These are phyloP conservation scores for Arxiozyma heterogenica DNA, from an alignment of 1,139 yeast genomes.

Conservation along the genomic window DNA sequence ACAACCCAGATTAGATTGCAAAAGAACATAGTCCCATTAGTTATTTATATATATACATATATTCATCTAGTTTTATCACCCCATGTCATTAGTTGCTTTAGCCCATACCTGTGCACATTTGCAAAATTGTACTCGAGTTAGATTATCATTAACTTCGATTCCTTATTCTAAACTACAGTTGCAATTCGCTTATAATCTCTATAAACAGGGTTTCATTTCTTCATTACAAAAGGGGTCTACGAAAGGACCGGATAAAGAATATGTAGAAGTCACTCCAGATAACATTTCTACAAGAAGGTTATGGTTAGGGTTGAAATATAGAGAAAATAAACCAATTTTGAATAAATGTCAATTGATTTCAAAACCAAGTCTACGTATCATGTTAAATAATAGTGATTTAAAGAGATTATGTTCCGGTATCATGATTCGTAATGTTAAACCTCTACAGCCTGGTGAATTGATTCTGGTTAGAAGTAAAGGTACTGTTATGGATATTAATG, in stretches of 20 bases:
- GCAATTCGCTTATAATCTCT: conserved; percentile 72
- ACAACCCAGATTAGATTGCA: neutral
- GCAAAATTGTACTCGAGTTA: conserved; percentile 77
- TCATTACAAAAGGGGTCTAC: conserved; percentile 82
- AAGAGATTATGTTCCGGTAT: conserved; percentile 68
- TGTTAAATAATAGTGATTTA: conserved; percentile 55
- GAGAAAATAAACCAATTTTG: conserved; percentile 71
- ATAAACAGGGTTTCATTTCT: conserved; percentile 83
- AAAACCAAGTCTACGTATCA: conserved; percentile 74
- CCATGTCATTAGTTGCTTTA: conserved; percentile 76
- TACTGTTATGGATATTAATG: conserved; percentile 66
- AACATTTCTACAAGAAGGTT: conserved; percentile 78
- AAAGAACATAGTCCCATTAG: neutral
- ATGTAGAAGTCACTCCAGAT: conserved; percentile 78
- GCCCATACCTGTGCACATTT: conserved; percentile 83
- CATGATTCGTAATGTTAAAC: conserved; percentile 64
- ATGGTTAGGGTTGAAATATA: conserved; percentile 87
- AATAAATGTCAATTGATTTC: conserved; percentile 65
- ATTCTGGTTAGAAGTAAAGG: conserved; percentile 51
- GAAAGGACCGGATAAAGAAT: conserved; percentile 70
- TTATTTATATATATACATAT: too few species aligned
- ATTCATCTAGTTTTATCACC: neutral
- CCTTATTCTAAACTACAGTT: conserved; percentile 81
- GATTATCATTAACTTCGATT: conserved; percentile 63
- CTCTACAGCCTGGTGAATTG: conserved; percentile 85